Evolutionary conservation across 2,329 filamentous ascomycete species (phyloP), one percentile per base, ranked within the genome.

Genomic region (Paecilomyces formosus): DNA sequence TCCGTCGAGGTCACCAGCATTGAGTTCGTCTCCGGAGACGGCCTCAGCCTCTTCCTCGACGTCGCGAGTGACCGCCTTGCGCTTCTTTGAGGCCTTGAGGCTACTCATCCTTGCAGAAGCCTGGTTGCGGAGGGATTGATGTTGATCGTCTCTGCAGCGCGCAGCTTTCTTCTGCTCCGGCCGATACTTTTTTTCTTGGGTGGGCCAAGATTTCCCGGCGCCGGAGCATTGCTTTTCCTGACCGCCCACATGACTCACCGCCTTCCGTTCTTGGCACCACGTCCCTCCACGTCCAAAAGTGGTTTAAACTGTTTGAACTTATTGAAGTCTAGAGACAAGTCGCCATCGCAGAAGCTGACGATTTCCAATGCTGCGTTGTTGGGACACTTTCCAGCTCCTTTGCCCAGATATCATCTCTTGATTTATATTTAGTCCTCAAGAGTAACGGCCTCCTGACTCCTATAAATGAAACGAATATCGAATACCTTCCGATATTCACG

Each of bases 1-100:
- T 49, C 74, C 76, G 60, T 80, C 75, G 22, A 81, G 65, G 53
- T 77, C 66, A 21, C 69, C 69, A 53, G 71, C 67, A 60, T 73
- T 72, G 65, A 88, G 82, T 64, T 88, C 86, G 64, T 85, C 81
- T 31, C 86, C 86, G 22, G 83, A 85, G 58, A 80, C 79, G 2
- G 78, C 73, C 61, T 82, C 78, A 13, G 78, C 74, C 55, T 75
- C 72, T 59, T 77, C 76, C 53, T 79, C 76, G 18, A 79, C 74
- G 64, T 85, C 83, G 31, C 78, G 78, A 24, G 79, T 81, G 21
- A 84, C 79, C 61, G 83, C 82, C 74, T 89, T 89, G 64, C 87
- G 84, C 78, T 89, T 89, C 71, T 83, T 80, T 31, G 75, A 78
- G 53, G 72, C 66, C 59, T 76, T 73, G 63, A 65, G 64, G 57